Conservation (phyloP, 352 stramenopile species). For the Phytophthora lateralis region DNA sequence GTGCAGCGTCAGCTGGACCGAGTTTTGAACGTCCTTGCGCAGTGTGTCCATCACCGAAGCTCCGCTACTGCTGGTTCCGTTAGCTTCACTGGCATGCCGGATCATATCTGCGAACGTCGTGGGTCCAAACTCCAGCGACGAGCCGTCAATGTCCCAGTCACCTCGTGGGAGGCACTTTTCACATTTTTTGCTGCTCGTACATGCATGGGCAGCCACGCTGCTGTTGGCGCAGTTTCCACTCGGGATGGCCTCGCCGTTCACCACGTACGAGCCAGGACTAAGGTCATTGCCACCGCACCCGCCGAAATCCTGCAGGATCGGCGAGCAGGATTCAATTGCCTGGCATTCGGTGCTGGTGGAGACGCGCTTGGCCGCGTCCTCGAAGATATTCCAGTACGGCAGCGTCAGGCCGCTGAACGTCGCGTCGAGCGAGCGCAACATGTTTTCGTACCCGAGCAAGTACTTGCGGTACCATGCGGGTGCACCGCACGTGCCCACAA, state of each 20-base stretch:
- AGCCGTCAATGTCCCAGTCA: slow-evolving; percentile 66
- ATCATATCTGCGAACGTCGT: slow-evolving; percentile 69
- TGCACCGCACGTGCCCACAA: slow-evolving; percentile 54
- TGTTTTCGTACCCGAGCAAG: slow-evolving; percentile 71
- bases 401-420: slow-evolving; percentile 57
- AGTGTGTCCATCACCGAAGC: slow-evolving; percentile 38
- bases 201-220: slow-evolving; percentile 52
- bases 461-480: slow-evolving; percentile 74
- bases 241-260: slow-evolving; percentile 33
- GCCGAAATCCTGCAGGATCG: slow-evolving; percentile 60
- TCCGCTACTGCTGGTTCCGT: slow-evolving; percentile 32
- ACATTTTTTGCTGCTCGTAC: slow-evolving; percentile 44
- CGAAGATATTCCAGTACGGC: slow-evolving; percentile 72
- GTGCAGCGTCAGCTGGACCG: slow-evolving; percentile 49
- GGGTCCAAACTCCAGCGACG: slow-evolving; percentile 68
- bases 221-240: slow-evolving; percentile 63
- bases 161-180: slow-evolving; percentile 69
- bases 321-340: slow-evolving; percentile 47
- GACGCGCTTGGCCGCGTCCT: slow-evolving; percentile 60
- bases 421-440: slow-evolving; percentile 57
- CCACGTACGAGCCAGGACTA: slow-evolving; percentile 27
- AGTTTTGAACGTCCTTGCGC: slow-evolving; percentile 40
- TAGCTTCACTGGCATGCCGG: slow-evolving; percentile 40
- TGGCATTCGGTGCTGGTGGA: slow-evolving; percentile 43
- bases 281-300: slow-evolving; percentile 51